A percentile compares a stretch with the other conserved stretches of the same genome.
Conservation (phyloP, 352 stramenopile genomes). For the Globisporangium paddicum region DNA sequence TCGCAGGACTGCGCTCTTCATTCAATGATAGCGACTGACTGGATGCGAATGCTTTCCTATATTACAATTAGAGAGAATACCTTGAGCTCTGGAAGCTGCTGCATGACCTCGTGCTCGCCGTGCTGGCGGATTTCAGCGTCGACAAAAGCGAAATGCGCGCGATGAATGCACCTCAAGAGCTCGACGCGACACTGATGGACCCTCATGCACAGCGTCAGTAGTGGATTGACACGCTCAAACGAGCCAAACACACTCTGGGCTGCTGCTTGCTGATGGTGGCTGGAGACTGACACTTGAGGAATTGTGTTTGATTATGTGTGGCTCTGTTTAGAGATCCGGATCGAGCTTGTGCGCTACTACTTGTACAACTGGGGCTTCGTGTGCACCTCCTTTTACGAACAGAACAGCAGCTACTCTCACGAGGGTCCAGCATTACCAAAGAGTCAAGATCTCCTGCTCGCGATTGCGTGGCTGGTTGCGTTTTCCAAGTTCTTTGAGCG, state of each 20-base stretch:
- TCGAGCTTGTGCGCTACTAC: conserved; percentile 52
- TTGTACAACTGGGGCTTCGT: conserved; percentile 71
- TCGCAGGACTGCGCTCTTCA: too few species aligned
- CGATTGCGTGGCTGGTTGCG: conserved; percentile 45
- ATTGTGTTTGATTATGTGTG: not conserved
- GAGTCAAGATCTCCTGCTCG: conserved; percentile 43
- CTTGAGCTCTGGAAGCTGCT: conserved; percentile 49
- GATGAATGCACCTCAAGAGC: conserved; percentile 12
- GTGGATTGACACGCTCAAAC: not conserved
- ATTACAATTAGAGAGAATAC: conserved; percentile 33
- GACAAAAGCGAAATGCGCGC: conserved; percentile 32
- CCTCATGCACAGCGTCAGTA: conserved; percentile 15
- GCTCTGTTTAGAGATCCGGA: conserved; percentile 17
- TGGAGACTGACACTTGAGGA: not conserved
- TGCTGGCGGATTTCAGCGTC: conserved; percentile 55
- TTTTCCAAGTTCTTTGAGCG: conserved; percentile 46
- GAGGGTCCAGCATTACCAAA: conserved; percentile 3
- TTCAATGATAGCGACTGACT: too few species aligned
- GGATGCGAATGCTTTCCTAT: too few species aligned
- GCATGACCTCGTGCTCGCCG: conserved; percentile 59
- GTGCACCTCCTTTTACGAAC: conserved; percentile 33
- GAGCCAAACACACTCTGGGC: not conserved
- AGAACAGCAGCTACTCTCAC: not conserved
- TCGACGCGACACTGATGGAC: conserved; percentile 23
- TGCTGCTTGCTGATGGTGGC: not conserved